A percentile compares a stretch with the other conserved stretches of the same genome.
These are phyloP conservation scores for Isabelozyma rhagii DNA, from an alignment of 805 yeast genomes.

Conservation along the genomic window DNA sequence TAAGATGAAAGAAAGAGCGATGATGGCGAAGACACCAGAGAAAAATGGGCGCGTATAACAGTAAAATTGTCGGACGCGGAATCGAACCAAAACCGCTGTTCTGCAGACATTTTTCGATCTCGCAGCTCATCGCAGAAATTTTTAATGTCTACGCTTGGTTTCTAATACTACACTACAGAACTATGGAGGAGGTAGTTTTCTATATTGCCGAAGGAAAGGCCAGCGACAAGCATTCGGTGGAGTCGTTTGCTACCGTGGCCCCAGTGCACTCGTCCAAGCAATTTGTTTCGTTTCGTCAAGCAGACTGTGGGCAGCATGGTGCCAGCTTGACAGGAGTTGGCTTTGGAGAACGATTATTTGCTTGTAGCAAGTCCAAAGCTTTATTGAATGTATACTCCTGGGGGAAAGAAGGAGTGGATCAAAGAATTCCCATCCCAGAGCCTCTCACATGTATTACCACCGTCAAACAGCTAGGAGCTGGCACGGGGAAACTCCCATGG, in stretches of 20 bases:
- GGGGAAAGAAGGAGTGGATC: slow-evolving; percentile 72
- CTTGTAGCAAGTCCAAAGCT: slow-evolving; percentile 70
- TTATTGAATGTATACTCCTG: slow-evolving; percentile 67
- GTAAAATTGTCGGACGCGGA: background rate
- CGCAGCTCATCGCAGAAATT: slow-evolving; percentile 4
- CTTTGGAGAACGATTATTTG: slow-evolving; percentile 52
- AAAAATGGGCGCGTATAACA: background rate
- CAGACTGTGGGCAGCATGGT: slow-evolving; percentile 45
- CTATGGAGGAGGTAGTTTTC: slow-evolving; percentile 52
- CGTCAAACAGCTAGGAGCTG: background rate
- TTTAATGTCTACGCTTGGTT: background rate
- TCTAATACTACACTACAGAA: background rate
- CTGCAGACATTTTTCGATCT: background rate
- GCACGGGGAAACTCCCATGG: slow-evolving; percentile 42
- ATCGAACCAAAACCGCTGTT: background rate
- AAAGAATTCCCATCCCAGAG: slow-evolving; percentile 83
- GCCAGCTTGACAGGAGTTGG: slow-evolving; percentile 46
- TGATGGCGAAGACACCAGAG: background rate
- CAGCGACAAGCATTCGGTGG: slow-evolving; percentile 43
- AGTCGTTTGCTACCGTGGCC: slow-evolving; percentile 37
- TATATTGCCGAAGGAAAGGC: slow-evolving; percentile 44
- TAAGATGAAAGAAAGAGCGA: background rate
- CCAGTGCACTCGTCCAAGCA: slow-evolving; percentile 48
- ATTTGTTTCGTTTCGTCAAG: slow-evolving; percentile 50
- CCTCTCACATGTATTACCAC: slow-evolving; percentile 54